Percentiles rank a stretch among this genome's conserved stretches.
phyloP scores from a whole-genome alignment of 169 alveolate genomes.

The Cryptosporidium ubiquitum region DNA sequence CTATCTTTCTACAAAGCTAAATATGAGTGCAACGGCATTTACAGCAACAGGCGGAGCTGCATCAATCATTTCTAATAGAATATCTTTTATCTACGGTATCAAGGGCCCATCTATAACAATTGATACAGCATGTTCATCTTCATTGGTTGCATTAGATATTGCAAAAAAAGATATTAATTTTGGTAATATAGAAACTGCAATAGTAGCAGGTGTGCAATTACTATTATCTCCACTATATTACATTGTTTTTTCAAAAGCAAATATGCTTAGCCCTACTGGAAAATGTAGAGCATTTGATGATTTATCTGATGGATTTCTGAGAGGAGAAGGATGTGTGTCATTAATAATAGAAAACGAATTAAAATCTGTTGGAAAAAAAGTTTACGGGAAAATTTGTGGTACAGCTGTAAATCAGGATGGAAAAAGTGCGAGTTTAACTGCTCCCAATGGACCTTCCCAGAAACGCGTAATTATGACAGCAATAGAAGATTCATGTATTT shows the following conservation, averaged over 20 bases:
- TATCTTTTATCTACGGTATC: constrained; percentile 75
- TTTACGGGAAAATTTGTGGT: constrained; percentile 63
- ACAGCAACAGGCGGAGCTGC: constrained; percentile 76
- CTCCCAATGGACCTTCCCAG: constrained; percentile 75
- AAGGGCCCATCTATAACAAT: constrained; percentile 81
- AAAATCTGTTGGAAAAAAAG: background rate
- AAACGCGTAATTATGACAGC: constrained; percentile 35
- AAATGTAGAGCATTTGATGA: constrained; percentile 82
- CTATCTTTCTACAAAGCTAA: constrained; percentile 59
- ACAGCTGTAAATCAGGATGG: constrained; percentile 74
- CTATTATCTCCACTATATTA: constrained; percentile 55
- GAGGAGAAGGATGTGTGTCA: constrained; percentile 83
- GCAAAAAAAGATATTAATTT: constrained; percentile 64
- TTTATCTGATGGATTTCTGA: constrained; percentile 81
- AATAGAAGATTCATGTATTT: constrained; percentile 73
- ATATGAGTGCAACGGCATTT: constrained; percentile 58
- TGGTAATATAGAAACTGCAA: constrained; percentile 67
- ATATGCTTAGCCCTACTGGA: constrained; percentile 80
- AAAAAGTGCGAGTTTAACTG: constrained; percentile 69
- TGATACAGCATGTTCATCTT: constrained; percentile 85
- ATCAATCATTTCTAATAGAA: constrained; percentile 78
- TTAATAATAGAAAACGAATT: constrained; percentile 46
- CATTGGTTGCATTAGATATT: constrained; percentile 80
- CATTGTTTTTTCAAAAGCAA: constrained; percentile 68
- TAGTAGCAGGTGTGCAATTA: constrained; percentile 66